Percentiles rank a stretch among this genome's conserved stretches.
phyloP scores from a whole-genome alignment of 2,329 filamentous ascomycete species.

The Helicocarpus griseus region DNA sequence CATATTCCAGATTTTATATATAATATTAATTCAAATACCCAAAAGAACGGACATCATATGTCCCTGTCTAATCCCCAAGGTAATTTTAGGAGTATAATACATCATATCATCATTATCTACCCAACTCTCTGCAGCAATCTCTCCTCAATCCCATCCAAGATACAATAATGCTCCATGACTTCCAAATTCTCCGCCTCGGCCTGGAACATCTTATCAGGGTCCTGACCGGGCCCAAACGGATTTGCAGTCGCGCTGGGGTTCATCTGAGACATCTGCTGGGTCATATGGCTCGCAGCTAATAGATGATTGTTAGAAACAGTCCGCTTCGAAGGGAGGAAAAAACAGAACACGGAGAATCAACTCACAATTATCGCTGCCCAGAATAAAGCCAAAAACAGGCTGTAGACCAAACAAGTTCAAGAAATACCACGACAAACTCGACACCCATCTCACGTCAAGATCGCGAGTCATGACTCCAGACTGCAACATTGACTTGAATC shows the following conservation, averaged over 20 bases:
- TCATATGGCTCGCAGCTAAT: conserved; percentile 79
- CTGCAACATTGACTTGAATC: conserved; percentile 99
- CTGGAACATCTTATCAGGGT: conserved; percentile 90
- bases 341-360: conserved; percentile 13
- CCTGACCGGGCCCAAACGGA: conserved; percentile 85
- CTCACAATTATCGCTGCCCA: conserved; percentile 91
- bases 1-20: not conserved
- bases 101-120: conserved; percentile 10
- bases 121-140: conserved; percentile 55
- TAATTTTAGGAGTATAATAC: not conserved
- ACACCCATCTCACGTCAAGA: conserved; percentile 97
- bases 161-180: conserved; percentile 86
- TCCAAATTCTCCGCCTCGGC: conserved; percentile 91
- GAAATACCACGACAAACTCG: conserved; percentile 97
- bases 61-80: not conserved
- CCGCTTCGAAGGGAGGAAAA: not conserved
- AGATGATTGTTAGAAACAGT: not conserved
- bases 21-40: not conserved
- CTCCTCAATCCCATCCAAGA: conserved; percentile 79
- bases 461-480: conserved; percentile 92
- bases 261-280: conserved; percentile 71
- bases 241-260: conserved; percentile 55
- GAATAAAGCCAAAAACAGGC: conserved; percentile 91
- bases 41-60: not conserved
- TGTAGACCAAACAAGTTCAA: conserved; percentile 93